Evolutionary conservation across 176 grass and related monocot genomes (phyloP).

Genomic region (Lolium rigidum): DNA sequence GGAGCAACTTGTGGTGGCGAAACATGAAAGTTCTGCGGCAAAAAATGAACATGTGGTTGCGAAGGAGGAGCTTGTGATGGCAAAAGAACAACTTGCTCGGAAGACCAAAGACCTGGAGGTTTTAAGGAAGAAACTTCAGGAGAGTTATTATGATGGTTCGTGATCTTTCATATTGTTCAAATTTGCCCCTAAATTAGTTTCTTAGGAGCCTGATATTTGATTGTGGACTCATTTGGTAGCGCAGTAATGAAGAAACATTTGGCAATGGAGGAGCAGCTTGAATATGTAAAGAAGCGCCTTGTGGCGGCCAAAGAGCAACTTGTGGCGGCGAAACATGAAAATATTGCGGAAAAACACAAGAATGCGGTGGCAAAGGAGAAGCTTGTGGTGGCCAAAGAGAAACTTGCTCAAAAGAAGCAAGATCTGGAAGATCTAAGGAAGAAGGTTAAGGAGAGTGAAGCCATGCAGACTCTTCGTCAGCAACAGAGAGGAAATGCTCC

Average conservation of each 20-base stretch:
- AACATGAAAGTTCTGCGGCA: neutral
- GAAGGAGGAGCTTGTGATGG: neutral
- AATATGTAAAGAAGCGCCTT: neutral
- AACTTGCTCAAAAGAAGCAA: neutral
- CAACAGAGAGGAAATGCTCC: neutral
- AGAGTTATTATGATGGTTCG: slow-evolving; percentile 12
- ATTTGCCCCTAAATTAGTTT: neutral
- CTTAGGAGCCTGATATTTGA: neutral
- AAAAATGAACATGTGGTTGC: neutral
- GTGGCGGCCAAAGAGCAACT: neutral
- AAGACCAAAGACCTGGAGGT: neutral
- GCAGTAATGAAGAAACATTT: neutral
- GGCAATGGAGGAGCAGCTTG: neutral
- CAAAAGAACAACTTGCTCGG: neutral
- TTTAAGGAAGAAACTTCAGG: slow-evolving; percentile 42
- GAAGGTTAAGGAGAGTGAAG: slow-evolving; percentile 45
- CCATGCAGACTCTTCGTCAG: neutral
- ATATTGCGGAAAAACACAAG: neutral
- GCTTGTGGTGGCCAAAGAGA: neutral
- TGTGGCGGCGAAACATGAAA: neutral
- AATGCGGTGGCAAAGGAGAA: neutral
- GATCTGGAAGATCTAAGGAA: slow-evolving; percentile 14
- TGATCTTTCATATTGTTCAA: neutral
- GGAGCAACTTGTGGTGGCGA: neutral
- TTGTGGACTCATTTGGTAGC: too few relatives aligned